Percentiles rank a stretch among this genome's conserved stretches.
Evolutionary conservation across 345 rosid genomes (phyloP).

Genomic region (Mallotus nudiflorus): DNA sequence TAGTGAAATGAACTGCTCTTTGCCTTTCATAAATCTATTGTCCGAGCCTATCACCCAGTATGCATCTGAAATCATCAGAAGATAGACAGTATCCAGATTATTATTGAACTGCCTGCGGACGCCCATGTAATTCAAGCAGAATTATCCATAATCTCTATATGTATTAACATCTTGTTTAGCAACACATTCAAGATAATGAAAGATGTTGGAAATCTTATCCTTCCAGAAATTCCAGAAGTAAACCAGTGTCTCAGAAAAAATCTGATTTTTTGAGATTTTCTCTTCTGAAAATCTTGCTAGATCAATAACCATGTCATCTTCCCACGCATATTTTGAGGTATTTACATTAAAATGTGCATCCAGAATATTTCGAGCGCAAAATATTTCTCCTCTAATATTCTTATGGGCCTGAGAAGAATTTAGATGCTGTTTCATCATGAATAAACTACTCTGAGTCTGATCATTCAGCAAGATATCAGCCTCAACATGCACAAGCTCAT

Average conservation of each 20-base stretch:
- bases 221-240: slow-evolving; percentile 51
- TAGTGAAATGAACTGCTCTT: slow-evolving; percentile 19
- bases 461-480: slow-evolving; percentile 28
- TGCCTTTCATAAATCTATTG: slow-evolving; percentile 12
- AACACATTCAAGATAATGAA: slow-evolving; percentile 19
- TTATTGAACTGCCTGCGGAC: slow-evolving; percentile 30
- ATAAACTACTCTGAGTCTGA: slow-evolving; percentile 17
- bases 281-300: slow-evolving; percentile 16
- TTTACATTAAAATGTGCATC: slow-evolving; percentile 30
- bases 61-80: slow-evolving; percentile 36
- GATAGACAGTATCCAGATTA: slow-evolving; percentile 21
- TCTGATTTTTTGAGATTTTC: slow-evolving; percentile 6
- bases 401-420: slow-evolving; percentile 30
- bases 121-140: slow-evolving; percentile 51
- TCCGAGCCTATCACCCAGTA: slow-evolving; percentile 34
- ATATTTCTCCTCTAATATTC: slow-evolving; percentile 37
- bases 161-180: slow-evolving; percentile 3
- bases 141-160: slow-evolving; percentile 25
- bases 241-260: slow-evolving; percentile 37
- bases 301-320: slow-evolving; percentile 28
- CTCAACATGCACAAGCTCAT: slow-evolving; percentile 31
- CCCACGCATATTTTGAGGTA: slow-evolving; percentile 29
- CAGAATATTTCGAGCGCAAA: slow-evolving; percentile 42
- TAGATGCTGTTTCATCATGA: slow-evolving; percentile 29
- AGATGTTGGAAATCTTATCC: slow-evolving; percentile 29